phyloP scores from a whole-genome alignment of 768 basidiomycete species.

The Psilocybe cubensis region DNA sequence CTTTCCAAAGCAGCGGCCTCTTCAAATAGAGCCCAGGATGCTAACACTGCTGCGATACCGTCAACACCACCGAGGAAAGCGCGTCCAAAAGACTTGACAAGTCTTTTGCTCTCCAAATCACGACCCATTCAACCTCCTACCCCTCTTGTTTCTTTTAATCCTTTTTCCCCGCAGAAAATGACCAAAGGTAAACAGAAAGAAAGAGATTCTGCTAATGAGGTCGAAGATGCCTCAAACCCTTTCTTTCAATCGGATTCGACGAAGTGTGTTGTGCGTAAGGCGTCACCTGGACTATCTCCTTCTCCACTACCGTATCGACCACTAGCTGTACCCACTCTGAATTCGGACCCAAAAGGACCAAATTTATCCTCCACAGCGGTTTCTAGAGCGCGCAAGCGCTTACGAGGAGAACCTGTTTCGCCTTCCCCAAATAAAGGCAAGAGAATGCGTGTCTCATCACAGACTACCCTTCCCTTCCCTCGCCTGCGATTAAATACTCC shows the following conservation, averaged over 20 bases:
- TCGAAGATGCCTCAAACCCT: slow-evolving; percentile 22
- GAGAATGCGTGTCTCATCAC: slow-evolving; percentile 57
- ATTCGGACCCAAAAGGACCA: slow-evolving; percentile 5
- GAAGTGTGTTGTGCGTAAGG: slow-evolving; percentile 36
- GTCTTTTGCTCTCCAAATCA: slow-evolving; percentile 49
- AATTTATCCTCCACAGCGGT: slow-evolving; percentile 47
- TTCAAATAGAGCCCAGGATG: slow-evolving; percentile 3
- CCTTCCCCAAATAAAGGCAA: slow-evolving; percentile 83
- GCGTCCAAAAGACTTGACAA: slow-evolving; percentile 33
- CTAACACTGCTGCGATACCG: slow-evolving; percentile 28
- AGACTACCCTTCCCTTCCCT: slow-evolving; percentile 41
- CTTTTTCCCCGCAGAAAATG: slow-evolving; percentile 79
- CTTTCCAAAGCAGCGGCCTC: slow-evolving; percentile 52
- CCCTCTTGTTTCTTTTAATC: slow-evolving; percentile 65
- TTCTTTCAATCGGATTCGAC: slow-evolving; percentile 49
- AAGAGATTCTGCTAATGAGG: slow-evolving; percentile 8
- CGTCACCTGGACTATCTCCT: slow-evolving; percentile 44
- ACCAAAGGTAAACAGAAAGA: slow-evolving; percentile 47
- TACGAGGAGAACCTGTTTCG: slow-evolving; percentile 82
- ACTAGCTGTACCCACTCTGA: slow-evolving; percentile 23
- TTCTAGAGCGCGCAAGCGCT: slow-evolving; percentile 75
- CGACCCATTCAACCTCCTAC: slow-evolving; percentile 55
- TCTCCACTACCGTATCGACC: slow-evolving; percentile 23
- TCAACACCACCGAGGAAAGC: slow-evolving; percentile 42
- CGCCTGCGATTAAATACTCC: slow-evolving; percentile 23